Conservation (phyloP, 2,329 filamentous ascomycete genomes). For the Alternaria incomplexa region DNA sequence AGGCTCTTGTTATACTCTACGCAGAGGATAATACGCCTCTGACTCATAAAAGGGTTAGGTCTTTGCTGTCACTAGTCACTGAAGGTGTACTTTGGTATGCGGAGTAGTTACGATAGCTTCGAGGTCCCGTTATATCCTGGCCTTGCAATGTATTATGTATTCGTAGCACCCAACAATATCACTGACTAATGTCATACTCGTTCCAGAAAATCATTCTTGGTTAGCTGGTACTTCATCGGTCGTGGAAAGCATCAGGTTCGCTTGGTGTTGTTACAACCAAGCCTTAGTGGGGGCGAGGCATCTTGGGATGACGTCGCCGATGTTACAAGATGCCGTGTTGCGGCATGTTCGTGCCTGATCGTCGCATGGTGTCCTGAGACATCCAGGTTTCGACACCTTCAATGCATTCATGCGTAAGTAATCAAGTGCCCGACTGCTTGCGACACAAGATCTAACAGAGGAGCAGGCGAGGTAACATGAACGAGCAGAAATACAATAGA, state of each 20-base stretch:
- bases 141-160: not conserved
- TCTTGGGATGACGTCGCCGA: not conserved
- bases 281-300: not conserved
- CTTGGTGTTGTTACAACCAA: not conserved
- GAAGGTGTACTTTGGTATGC: too few species aligned
- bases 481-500: constrained; percentile 3
- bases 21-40: too few species aligned
- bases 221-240: not conserved
- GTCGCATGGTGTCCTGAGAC: constrained; percentile 18
- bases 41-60: too few species aligned
- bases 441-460: too few species aligned
- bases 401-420: not conserved
- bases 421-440: not conserved
- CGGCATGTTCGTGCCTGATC: constrained; percentile 15
- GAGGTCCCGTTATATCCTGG: too few species aligned
- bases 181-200: not conserved
- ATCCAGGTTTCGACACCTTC: constrained; percentile 11
- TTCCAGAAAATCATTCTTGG: not conserved
- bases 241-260: not conserved
- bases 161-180: not conserved
- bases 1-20: not conserved
- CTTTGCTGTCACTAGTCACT: too few species aligned
- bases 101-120: too few species aligned
- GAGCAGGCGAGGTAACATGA: not conserved
- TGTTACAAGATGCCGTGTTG: constrained; percentile 18